These are phyloP conservation scores for Gonium pectorale DNA, from an alignment of 139 green algal species.

Conservation along the genomic window DNA sequence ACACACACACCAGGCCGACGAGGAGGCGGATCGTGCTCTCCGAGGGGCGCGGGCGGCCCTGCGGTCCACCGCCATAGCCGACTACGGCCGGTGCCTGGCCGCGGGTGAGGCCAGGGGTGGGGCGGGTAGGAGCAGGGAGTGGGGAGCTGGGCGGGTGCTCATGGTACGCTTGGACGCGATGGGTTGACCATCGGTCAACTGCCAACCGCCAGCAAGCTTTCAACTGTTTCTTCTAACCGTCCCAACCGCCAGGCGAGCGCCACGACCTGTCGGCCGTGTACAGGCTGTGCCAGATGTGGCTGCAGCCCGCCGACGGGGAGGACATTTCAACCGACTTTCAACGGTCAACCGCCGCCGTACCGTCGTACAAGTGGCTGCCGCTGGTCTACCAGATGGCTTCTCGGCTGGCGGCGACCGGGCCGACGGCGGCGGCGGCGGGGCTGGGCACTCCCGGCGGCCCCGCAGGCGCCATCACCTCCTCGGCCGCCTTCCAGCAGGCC, in stretches of 20 bases:
- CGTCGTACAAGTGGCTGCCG: constrained; percentile 91
- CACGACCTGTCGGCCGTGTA: constrained; percentile 70
- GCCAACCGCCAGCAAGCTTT: background rate
- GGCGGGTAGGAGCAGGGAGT: background rate
- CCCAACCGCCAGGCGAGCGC: constrained; percentile 2
- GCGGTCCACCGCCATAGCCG: background rate
- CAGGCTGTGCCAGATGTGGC: constrained; percentile 83
- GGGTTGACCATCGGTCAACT: too few relatives aligned
- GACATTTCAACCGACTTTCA: constrained; percentile 54
- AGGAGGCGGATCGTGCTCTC: constrained; percentile 65
- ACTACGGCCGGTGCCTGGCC: constrained; percentile 17
- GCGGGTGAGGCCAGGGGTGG: constrained; percentile 34
- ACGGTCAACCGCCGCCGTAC: constrained; percentile 60
- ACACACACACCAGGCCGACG: constrained; percentile 66
- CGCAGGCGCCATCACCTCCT: too few relatives aligned
- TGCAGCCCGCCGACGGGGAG: constrained; percentile 49
- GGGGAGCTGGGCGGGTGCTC: background rate
- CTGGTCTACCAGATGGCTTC: constrained; percentile 92
- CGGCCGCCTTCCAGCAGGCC: too few relatives aligned
- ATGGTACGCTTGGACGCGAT: too few relatives aligned
- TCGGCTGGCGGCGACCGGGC: background rate
- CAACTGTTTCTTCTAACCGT: background rate
- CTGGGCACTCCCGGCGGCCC: too few relatives aligned
- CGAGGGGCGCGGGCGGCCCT: background rate
- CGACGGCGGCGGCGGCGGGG: background rate